Base-by-base conservation (phyloP, 1,284 basidiomycete species). In the Melampsora americana region DNA sequence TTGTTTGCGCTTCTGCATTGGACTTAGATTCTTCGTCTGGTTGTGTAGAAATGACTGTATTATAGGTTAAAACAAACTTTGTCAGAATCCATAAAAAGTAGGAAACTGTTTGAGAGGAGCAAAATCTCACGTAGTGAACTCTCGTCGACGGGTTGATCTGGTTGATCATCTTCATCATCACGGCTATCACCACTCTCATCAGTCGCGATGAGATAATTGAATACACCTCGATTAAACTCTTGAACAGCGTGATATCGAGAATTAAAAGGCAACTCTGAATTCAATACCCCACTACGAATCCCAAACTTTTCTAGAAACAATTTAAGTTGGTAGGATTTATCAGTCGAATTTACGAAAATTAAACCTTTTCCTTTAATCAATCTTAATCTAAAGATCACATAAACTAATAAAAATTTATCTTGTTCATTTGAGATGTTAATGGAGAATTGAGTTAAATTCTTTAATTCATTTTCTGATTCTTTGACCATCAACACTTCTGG, bases 291-390 rank as follows among this genome's bases (percentile, higher is more conserved):
- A 79, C 90, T 91, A 83, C 94, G 93, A 82, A 99, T 91, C 0
- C 93, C 95, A 80, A 98, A 99, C 83, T 98, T 95, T 82, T 99
- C 96, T 69, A 99, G 86, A 85, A 99, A 99, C 35, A 99, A 88
- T 83, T 97, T 96, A 78, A 98, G 85, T 72, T 94, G 90, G 83
- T 97, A 98, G 65, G 91, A 91, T 35, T 96, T 89, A 81, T 98
- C 95, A 66, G 97, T 90, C 81, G 94, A 91, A 85, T 99, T 99
- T 75, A 99, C 96, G 80, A 99, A 99, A 67, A 99, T 85, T 79
- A 99, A 91, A 79, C 90, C 92, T 88, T 99, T 99, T 69, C 96
- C 96, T 81, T 92, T 90, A 84, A 99, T 91, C 77, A 98, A 89
- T 82, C 90, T 92, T 80, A 98, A 89, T 84, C 95, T 96, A 80